Base-by-base conservation (phyloP, 495 filamentous ascomycete species). In the Aspergillus nanangensis region DNA sequence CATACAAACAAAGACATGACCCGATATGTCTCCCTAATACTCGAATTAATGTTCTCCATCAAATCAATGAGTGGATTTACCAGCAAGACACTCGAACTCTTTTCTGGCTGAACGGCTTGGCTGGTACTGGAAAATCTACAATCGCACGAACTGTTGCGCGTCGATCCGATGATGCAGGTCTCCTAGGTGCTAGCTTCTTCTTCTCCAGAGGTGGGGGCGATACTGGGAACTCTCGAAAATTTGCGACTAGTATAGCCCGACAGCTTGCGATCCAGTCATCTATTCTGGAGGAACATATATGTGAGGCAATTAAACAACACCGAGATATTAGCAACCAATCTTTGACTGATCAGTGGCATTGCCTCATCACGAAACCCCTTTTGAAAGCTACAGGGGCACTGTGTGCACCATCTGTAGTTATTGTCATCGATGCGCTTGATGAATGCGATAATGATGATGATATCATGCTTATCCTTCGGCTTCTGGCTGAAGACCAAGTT, bases 401-500 rank as follows among this genome's bases (percentile, higher is more conserved):
- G n/a, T n/a, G n/a, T n/a, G n/a, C n/a, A n/a, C n/a, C n/a, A n/a
- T n/a, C n/a, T n/a, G 15, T 21, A n/a, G 37, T 64, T 3, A 53
- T 74, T 27, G 62, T 75, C 5, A 54, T 78, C 29, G 72, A 78
- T 53, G 75, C 74, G 38, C 38, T 78, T 13, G 74, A 75, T 44
- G 73, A 76, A 46, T 77, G 72, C 48, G 71, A 66, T 3, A 35
- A 35, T 35, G 67, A 75, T 11, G 37, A 64, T 9, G 60, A 72
- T 38, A 55, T 70, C 7, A 50, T 45, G 44, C 32, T 38, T 8
- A 60, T 78, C 29, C 62, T 78, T 36, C 44, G 53, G 14, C 48
- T 74, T 3, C 48, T 74, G 2, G 19, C 47, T 4, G 37, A 41
- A 41, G 8, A 52, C n/a, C 24, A 43, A 29, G 20, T 47, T 9